Evolutionary conservation across 331 rosid genomes (phyloP).

Genomic region (Telfairia occidentalis): DNA sequence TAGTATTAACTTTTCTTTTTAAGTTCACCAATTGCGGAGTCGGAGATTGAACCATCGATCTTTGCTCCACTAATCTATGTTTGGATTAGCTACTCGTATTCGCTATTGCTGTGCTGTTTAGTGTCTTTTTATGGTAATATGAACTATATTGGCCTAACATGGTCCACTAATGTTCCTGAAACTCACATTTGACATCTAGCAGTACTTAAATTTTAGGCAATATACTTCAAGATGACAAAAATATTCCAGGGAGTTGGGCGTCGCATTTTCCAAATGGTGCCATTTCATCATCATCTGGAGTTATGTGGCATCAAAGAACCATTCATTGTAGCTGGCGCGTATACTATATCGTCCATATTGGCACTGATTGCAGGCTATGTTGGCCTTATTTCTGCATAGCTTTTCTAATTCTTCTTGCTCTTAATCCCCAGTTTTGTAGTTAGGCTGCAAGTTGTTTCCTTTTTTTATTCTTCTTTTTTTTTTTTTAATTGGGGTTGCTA

Average conservation of each 20-base stretch:
- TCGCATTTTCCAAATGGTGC: constrained; percentile 49
- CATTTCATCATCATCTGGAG: constrained; percentile 62
- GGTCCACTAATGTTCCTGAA: background rate
- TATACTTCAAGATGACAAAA: constrained; percentile 43
- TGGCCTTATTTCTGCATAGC: constrained; percentile 73
- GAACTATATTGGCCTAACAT: background rate
- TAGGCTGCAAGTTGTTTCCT: background rate
- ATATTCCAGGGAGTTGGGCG: constrained; percentile 30
- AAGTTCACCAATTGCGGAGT: too few relatives aligned
- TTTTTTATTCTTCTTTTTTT: background rate
- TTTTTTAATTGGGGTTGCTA: background rate
- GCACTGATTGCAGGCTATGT: constrained; percentile 71
- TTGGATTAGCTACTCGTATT: too few relatives aligned
- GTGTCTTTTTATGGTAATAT: background rate
- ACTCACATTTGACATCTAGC: constrained; percentile 1
- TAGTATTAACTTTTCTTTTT: too few relatives aligned
- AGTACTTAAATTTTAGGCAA: constrained; percentile 24
- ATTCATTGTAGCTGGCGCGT: constrained; percentile 68
- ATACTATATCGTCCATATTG: constrained; percentile 51
- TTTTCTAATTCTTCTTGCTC: background rate
- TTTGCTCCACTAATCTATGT: too few relatives aligned
- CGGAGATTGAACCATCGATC: too few relatives aligned
- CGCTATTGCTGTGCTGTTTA: background rate
- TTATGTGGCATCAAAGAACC: constrained; percentile 64
- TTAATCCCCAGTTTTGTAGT: background rate